Evolutionary conservation across 163 green algal species (phyloP).

Genomic region (Scenedesmus sp.): DNA sequence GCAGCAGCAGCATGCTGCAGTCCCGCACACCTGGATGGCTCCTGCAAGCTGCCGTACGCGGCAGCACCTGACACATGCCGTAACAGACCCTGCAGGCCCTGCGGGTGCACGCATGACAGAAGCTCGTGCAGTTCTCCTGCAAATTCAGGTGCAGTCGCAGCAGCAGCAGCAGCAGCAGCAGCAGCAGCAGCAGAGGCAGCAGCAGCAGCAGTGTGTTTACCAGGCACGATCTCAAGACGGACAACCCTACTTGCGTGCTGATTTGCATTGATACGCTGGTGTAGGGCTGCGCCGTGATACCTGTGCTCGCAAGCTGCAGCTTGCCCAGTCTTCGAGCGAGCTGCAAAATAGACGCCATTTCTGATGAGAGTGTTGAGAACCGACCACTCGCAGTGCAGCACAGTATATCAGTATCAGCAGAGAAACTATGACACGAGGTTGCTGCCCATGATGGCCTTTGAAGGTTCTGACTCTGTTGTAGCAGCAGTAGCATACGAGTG

Average conservation of each 20-base stretch:
- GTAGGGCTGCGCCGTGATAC: not conserved
- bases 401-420: too few species aligned
- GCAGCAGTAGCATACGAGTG: too few species aligned
- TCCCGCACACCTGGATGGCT: not conserved
- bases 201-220: not conserved
- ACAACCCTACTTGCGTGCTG: not conserved
- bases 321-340: not conserved
- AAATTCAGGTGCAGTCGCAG: not conserved
- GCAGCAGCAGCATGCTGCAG: too few species aligned
- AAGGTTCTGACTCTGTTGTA: too few species aligned
- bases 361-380: not conserved
- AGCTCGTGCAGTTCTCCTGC: not conserved
- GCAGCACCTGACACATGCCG: not conserved
- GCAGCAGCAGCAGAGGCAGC: not conserved
- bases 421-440: too few species aligned
- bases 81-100: not conserved
- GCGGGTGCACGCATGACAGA: not conserved
- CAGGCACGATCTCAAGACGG: not conserved
- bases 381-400: too few species aligned
- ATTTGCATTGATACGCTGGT: not conserved
- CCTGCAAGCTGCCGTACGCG: not conserved
- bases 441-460: too few species aligned
- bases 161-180: conserved; percentile 1
- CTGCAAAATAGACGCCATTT: not conserved
- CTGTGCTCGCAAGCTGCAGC: not conserved